phyloP scores from a whole-genome alignment of 2,329 filamentous ascomycete genomes.

The Cryphonectria nitschkei region DNA sequence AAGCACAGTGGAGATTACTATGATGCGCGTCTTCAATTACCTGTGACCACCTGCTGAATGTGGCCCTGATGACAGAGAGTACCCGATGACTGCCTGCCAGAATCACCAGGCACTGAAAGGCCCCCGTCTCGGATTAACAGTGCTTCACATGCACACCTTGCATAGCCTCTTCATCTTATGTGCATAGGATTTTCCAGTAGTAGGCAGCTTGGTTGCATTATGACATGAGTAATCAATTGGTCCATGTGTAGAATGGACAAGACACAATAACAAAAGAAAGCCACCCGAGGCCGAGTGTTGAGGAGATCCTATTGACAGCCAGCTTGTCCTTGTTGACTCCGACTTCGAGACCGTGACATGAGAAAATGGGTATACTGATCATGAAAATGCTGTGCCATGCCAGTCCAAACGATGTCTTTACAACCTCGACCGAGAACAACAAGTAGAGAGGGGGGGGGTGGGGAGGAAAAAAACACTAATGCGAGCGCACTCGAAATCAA shows the following conservation, averaged over 20 bases:
- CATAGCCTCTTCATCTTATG: background rate
- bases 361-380: constrained; percentile 28
- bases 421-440: background rate
- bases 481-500: background rate
- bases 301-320: background rate
- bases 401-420: background rate
- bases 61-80: background rate
- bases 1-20: background rate
- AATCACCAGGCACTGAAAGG: background rate
- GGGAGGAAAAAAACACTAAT: background rate
- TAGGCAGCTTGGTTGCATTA: background rate
- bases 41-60: background rate
- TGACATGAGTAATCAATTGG: background rate
- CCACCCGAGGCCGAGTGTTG: background rate
- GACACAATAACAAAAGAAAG: constrained; percentile 14
- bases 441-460: background rate
- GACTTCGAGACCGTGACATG: background rate
- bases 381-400: constrained; percentile 20
- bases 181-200: background rate
- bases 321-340: background rate
- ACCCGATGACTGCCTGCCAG: background rate
- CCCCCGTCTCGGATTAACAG: background rate
- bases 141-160: background rate
- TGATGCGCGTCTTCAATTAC: background rate
- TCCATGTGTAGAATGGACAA: background rate